Evolutionary conservation across 1,139 yeast genomes (phyloP).

Genomic region (Yamadazyma dushanensis): DNA sequence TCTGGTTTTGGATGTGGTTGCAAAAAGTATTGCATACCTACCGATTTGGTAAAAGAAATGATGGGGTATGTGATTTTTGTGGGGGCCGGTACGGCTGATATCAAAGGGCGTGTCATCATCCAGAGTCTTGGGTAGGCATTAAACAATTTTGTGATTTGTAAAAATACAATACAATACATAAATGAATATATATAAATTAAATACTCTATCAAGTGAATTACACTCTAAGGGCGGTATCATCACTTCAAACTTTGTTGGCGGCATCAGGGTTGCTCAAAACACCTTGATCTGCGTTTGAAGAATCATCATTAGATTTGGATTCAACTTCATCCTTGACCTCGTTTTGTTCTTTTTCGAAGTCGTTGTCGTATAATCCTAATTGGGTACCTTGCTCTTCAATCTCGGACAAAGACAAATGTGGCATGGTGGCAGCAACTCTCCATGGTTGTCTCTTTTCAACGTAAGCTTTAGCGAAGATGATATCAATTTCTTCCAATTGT

Average conservation of each 20-base stretch:
- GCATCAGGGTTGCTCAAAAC: slow-evolving; percentile 8
- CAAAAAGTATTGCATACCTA: too few relatives aligned
- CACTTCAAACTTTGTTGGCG: slow-evolving; percentile 13
- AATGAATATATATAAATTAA: slow-evolving; percentile 1
- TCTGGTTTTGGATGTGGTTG: too few relatives aligned
- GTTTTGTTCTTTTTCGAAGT: slow-evolving; percentile 36
- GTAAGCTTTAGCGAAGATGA: slow-evolving; percentile 45
- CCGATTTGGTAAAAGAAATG: too few relatives aligned
- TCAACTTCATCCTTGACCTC: slow-evolving; percentile 34
- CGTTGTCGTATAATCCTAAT: slow-evolving; percentile 46
- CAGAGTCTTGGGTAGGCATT: too few relatives aligned
- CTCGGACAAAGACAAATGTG: slow-evolving; percentile 41
- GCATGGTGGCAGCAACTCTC: slow-evolving; percentile 50
- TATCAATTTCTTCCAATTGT: slow-evolving; percentile 45
- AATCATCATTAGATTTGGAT: slow-evolving; percentile 16
- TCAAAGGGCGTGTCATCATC: background rate
- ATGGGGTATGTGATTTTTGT: too few relatives aligned
- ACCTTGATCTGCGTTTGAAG: slow-evolving; percentile 12
- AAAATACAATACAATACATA: background rate
- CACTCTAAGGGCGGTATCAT: slow-evolving; percentile 1
- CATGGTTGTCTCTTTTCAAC: slow-evolving; percentile 45
- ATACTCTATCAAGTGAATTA: slow-evolving; percentile 1
- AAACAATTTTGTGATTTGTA: background rate
- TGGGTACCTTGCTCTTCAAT: slow-evolving; percentile 49
- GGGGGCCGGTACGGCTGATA: too few relatives aligned